Percentiles rank a stretch among this genome's conserved stretches.
These are phyloP conservation scores for Acacia crassicarpa DNA, from an alignment of 306 rosid species.

Conservation along the genomic window DNA sequence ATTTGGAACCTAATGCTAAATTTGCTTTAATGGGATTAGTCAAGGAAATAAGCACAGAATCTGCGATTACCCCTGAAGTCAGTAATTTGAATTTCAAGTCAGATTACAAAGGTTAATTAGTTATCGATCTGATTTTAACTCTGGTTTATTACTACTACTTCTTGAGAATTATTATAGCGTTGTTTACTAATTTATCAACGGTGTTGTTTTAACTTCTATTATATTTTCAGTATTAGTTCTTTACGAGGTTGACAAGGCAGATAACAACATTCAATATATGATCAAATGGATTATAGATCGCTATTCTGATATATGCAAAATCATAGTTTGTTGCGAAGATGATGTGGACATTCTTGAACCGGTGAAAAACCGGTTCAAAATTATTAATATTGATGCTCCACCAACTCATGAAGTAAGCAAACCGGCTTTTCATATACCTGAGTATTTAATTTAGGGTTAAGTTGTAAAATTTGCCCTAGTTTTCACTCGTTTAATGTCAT, in stretches of 20 bases:
- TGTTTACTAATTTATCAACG: not conserved
- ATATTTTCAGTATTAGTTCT: constrained; percentile 66
- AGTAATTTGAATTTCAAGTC: constrained; percentile 55
- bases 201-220: constrained; percentile 19
- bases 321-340: constrained; percentile 75
- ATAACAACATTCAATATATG: constrained; percentile 71
- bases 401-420: constrained; percentile 69
- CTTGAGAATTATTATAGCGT: not conserved
- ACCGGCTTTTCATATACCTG: not conserved
- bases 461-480: no score
- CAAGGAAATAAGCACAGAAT: constrained; percentile 68
- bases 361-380: constrained; percentile 58
- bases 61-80: constrained; percentile 60
- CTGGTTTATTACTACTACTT: not conserved
- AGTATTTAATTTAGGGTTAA: no score
- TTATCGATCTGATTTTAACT: constrained; percentile 15
- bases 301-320: constrained; percentile 66
- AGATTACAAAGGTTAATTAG: constrained; percentile 61
- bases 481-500: no score
- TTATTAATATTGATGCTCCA: constrained; percentile 64
- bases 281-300: constrained; percentile 90
- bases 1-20: constrained; percentile 65
- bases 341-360: constrained; percentile 55
- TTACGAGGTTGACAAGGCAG: constrained; percentile 68
- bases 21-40: constrained; percentile 81